Conservation (phyloP, 352 stramenopile species). For the Elongisporangium undulatum region DNA sequence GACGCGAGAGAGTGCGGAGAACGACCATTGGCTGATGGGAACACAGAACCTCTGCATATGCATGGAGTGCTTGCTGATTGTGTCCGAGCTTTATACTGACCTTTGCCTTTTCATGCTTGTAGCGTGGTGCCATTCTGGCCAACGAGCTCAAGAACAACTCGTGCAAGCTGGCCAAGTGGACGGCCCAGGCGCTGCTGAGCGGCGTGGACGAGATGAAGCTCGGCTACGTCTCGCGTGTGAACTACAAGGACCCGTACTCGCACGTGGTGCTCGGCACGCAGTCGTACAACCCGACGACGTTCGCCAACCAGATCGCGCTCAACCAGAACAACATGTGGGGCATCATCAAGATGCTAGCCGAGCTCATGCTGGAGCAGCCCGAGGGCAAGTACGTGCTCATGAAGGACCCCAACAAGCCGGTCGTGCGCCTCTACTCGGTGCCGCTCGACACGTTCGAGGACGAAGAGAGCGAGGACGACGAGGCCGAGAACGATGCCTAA, state of each 20-base stretch:
- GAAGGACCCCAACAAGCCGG: conserved; percentile 97
- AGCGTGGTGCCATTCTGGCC: conserved; percentile 95
- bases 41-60: too few relatives aligned
- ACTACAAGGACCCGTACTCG: conserved; percentile 94
- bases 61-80: not conserved
- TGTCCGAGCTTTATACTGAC: conserved; percentile 7
- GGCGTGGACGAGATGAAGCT: conserved; percentile 98
- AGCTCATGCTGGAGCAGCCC: conserved; percentile 92
- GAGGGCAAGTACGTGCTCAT: conserved; percentile 99
- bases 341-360: conserved; percentile 92
- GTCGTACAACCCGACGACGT: conserved; percentile 96
- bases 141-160: conserved; percentile 99
- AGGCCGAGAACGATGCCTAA: conserved; percentile 47
- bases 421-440: conserved; percentile 96
- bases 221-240: conserved; percentile 93
- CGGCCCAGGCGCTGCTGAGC: conserved; percentile 93
- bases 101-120: conserved; percentile 6
- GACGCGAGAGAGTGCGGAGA: conserved; percentile 14
- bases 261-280: conserved; percentile 96
- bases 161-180: conserved; percentile 98
- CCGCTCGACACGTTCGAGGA: conserved; percentile 95
- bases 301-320: conserved; percentile 96
- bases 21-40: conserved; percentile 9
- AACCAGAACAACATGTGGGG: conserved; percentile 99
- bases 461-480: conserved; percentile 73